Percentiles rank a stretch among this genome's conserved stretches.
Evolutionary conservation across 495 filamentous ascomycete species (phyloP).

Genomic region (Aspergillus affinis): DNA sequence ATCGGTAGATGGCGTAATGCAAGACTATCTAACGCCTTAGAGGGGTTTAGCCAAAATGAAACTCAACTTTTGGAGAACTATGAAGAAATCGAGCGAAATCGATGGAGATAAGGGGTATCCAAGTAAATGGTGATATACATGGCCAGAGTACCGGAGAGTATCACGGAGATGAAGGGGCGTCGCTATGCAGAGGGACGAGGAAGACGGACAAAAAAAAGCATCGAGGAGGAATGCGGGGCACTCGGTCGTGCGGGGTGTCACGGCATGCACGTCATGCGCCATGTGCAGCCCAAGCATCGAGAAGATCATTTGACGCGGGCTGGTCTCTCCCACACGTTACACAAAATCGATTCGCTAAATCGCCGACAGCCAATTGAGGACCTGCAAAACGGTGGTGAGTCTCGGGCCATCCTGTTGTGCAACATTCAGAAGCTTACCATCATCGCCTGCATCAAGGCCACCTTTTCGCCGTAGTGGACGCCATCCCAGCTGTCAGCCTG

Average conservation of each 20-base stretch:
- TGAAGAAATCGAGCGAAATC: not conserved
- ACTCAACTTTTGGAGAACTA: not conserved
- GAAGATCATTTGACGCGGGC: not conserved
- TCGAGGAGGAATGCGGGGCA: not conserved
- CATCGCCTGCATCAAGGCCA: conserved; percentile 50
- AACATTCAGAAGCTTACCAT: conserved; percentile 36
- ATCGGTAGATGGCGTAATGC: not conserved
- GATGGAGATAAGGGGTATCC: not conserved
- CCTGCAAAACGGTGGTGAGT: conserved; percentile 19
- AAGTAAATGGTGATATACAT: not conserved
- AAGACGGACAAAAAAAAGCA: not conserved
- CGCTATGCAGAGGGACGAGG: not conserved
- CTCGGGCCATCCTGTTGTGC: conserved; percentile 5
- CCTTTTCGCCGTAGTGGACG: conserved; percentile 41
- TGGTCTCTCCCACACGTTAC: not conserved
- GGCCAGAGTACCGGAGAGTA: not conserved
- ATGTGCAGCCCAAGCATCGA: not conserved
- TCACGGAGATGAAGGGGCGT: no score
- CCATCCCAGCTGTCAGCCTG: conserved; percentile 47
- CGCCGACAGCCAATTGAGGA: conserved; percentile 46
- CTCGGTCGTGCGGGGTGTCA: not conserved
- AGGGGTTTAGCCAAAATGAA: not conserved
- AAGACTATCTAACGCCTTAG: not conserved
- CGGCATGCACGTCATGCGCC: not conserved
- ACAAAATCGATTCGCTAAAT: conserved; percentile 18